Conservation (phyloP, 192 early-diverging fungal genomes). For the Neocallimastix lanati region DNA sequence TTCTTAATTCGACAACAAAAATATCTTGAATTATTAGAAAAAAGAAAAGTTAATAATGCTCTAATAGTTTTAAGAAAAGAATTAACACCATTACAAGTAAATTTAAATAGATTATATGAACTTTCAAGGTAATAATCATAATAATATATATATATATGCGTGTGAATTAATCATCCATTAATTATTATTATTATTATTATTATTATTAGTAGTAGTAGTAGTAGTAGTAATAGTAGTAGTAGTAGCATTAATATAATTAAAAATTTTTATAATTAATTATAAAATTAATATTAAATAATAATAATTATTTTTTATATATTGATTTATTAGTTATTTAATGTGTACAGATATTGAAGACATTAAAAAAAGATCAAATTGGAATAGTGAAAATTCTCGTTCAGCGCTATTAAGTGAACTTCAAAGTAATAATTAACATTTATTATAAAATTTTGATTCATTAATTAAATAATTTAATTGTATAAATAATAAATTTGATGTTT, state of each 20-base stretch:
- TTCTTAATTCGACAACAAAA: slow-evolving; percentile 79
- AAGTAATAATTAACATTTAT: too few relatives aligned
- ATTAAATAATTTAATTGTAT: not conserved
- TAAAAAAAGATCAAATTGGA: slow-evolving; percentile 50
- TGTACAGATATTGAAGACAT: slow-evolving; percentile 47
- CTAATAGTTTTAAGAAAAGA: slow-evolving; percentile 61
- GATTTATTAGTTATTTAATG: slow-evolving; percentile 41
- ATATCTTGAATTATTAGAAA: slow-evolving; percentile 73
- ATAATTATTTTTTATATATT: not conserved
- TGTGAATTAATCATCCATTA: too few relatives aligned
- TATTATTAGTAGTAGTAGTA: too few relatives aligned
- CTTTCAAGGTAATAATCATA: slow-evolving; percentile 45
- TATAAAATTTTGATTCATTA: too few relatives aligned
- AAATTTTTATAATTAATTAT: not conserved
- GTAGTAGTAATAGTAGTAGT: too few relatives aligned
- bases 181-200: slow-evolving; percentile 5
- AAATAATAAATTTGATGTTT: not conserved
- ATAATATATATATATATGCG: too few relatives aligned
- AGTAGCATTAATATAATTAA: not conserved
- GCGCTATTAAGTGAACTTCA: slow-evolving; percentile 40
- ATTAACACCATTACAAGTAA: slow-evolving; percentile 47
- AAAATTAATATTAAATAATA: not conserved
- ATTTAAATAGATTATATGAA: slow-evolving; percentile 49
- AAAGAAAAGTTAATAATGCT: slow-evolving; percentile 45
- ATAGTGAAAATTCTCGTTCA: slow-evolving; percentile 56